Conservation (phyloP, 306 rosid species). For the Prunus armeniaca region DNA sequence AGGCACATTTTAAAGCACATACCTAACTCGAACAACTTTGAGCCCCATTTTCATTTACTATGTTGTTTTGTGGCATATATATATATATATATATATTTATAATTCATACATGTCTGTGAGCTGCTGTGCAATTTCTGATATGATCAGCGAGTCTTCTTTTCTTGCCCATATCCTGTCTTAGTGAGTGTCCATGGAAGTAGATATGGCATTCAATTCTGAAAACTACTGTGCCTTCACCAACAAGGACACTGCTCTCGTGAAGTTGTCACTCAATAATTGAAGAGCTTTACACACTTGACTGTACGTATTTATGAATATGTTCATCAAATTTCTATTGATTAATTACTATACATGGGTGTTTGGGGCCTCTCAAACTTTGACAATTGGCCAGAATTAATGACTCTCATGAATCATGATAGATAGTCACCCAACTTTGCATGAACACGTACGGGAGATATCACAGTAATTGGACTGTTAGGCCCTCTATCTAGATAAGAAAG, state of each 20-base stretch:
- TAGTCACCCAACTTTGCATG: not conserved
- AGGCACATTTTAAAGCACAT: not conserved
- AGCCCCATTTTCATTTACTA: not conserved
- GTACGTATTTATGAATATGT: not conserved
- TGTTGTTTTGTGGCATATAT: not conserved
- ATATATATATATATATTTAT: not conserved
- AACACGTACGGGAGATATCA: not conserved
- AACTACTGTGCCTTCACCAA: slow-evolving; percentile 28
- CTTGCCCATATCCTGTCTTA: not conserved
- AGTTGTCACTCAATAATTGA: slow-evolving; percentile 15
- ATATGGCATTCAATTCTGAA: slow-evolving; percentile 28
- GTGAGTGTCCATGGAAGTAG: slow-evolving; percentile 9
- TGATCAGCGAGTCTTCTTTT: not conserved
- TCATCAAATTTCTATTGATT: not conserved
- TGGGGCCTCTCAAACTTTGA: too few species aligned
- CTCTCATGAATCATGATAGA: not conserved
- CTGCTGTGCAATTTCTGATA: not conserved
- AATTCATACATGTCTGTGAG: not conserved
- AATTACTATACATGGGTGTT: too few species aligned
- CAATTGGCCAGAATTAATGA: not conserved
- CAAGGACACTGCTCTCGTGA: slow-evolving; percentile 14
- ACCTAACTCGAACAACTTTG: not conserved
- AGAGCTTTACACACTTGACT: not conserved
- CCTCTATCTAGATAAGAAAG: not conserved
- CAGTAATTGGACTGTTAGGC: not conserved